A percentile compares a stretch with the other conserved stretches of the same genome.
These are phyloP conservation scores for Colletotrichum tropicicola DNA, from an alignment of 2,329 filamentous ascomycete genomes.

Conservation along the genomic window DNA sequence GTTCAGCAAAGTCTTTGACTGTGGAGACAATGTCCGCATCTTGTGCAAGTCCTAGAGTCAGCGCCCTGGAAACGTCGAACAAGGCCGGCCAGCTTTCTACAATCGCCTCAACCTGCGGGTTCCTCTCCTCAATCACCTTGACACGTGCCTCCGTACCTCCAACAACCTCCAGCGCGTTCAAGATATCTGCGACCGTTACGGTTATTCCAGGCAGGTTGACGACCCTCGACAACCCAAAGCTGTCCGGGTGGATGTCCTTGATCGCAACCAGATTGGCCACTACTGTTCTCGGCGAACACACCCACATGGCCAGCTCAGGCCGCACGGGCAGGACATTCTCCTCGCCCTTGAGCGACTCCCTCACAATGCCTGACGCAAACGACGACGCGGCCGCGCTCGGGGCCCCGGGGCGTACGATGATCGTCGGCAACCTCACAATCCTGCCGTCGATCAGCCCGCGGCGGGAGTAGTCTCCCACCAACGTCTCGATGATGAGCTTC, in stretches of 20 bases:
- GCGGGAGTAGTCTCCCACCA: constrained; percentile 62
- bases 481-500: constrained; percentile 68
- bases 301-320: constrained; percentile 53
- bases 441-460: constrained; percentile 65
- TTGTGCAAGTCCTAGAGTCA: constrained; percentile 57
- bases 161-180: constrained; percentile 58
- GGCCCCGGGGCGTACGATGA: constrained; percentile 67
- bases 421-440: constrained; percentile 65
- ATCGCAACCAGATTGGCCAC: constrained; percentile 55
- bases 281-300: constrained; percentile 56
- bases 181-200: constrained; percentile 61
- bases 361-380: constrained; percentile 69
- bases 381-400: constrained; percentile 69
- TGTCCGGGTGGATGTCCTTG: constrained; percentile 48
- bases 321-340: constrained; percentile 53
- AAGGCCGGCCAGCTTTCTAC: constrained; percentile 63
- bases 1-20: constrained; percentile 32
- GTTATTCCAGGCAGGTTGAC: constrained; percentile 62
- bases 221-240: constrained; percentile 50
- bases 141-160: constrained; percentile 54
- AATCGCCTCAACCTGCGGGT: constrained; percentile 56
- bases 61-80: constrained; percentile 60
- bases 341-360: constrained; percentile 63
- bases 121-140: constrained; percentile 56
- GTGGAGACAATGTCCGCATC: constrained; percentile 51